Evolutionary conservation across 2,329 filamentous ascomycete genomes (phyloP).

Genomic region (Fusarium floridanum): DNA sequence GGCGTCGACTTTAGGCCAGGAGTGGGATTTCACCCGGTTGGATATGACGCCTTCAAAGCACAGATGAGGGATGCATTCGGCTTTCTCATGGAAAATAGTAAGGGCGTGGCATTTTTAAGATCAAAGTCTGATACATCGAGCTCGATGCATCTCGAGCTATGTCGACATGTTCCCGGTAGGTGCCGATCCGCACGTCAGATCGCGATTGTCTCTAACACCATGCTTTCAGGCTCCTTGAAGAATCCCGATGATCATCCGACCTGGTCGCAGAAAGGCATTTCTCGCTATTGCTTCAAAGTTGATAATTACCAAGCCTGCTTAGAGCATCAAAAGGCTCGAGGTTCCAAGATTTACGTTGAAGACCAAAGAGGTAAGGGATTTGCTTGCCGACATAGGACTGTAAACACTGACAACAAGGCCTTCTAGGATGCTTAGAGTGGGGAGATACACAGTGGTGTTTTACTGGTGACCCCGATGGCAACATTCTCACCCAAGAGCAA

Average conservation of each 20-base stretch:
- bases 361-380: background rate
- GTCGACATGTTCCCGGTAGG: background rate
- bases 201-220: background rate
- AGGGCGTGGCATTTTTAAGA: background rate
- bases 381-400: background rate
- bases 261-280: background rate
- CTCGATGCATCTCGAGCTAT: background rate
- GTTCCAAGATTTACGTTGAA: background rate
- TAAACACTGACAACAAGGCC: background rate
- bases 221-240: background rate
- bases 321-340: background rate
- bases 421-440: background rate
- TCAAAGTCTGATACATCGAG: background rate
- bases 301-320: background rate
- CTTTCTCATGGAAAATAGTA: background rate
- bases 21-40: background rate
- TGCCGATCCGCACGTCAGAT: background rate
- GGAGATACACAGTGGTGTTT: background rate
- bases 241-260: background rate
- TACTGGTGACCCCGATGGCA: background rate
- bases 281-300: background rate
- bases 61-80: background rate
- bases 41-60: background rate
- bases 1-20: background rate
- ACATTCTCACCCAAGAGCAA: background rate